phyloP scores from a whole-genome alignment of 352 stramenopile genomes.

The Globisporangium apiculatum region DNA sequence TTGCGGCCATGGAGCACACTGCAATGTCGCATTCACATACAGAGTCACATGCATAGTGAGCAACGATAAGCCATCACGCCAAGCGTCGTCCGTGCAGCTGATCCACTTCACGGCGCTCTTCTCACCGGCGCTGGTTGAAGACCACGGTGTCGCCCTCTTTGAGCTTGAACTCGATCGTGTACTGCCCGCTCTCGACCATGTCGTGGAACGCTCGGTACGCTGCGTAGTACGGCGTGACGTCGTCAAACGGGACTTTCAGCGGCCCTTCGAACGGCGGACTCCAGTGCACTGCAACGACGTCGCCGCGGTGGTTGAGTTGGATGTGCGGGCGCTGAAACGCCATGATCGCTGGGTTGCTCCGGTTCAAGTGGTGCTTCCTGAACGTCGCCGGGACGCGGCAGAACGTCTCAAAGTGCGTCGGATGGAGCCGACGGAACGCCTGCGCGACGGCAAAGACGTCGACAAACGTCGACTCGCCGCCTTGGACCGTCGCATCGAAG shows the following conservation, averaged over 20 bases:
- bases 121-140: slow-evolving; percentile 76
- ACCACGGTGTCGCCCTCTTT: slow-evolving; percentile 75
- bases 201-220: slow-evolving; percentile 77
- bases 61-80: too few species aligned
- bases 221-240: slow-evolving; percentile 73
- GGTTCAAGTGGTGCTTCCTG: slow-evolving; percentile 90
- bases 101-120: too few species aligned
- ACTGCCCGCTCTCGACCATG: slow-evolving; percentile 65
- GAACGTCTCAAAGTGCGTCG: slow-evolving; percentile 68
- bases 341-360: slow-evolving; percentile 86
- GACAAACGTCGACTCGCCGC: slow-evolving; percentile 81
- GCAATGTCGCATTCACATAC: neutral
- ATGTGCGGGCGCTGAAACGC: slow-evolving; percentile 94
- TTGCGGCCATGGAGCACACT: slow-evolving; percentile 76
- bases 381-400: slow-evolving; percentile 90
- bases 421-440: slow-evolving; percentile 55
- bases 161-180: slow-evolving; percentile 74
- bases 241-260: slow-evolving; percentile 68
- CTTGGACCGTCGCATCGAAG: slow-evolving; percentile 81
- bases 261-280: slow-evolving; percentile 93
- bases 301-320: slow-evolving; percentile 71
- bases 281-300: slow-evolving; percentile 90
- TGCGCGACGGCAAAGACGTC: slow-evolving; percentile 74
- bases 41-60: neutral
- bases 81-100: too few species aligned